Conservation (phyloP, 768 basidiomycete species). For the Auriscalpium microsporum region DNA sequence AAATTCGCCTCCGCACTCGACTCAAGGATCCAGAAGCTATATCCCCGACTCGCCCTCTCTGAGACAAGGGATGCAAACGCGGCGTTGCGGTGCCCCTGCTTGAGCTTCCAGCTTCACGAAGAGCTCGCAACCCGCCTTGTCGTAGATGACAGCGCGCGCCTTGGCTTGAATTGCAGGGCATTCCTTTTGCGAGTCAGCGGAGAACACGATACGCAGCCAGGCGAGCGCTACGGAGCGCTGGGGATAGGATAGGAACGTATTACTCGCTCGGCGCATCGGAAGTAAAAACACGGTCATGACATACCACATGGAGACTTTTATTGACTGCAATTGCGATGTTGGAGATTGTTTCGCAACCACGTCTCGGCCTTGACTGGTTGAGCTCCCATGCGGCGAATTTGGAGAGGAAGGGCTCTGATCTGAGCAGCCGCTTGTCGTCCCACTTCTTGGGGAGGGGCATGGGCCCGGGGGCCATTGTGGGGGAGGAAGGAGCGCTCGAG, state of each 20-base stretch:
- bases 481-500: no score
- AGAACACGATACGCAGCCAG: slow-evolving; percentile 5
- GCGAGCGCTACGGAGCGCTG: background rate
- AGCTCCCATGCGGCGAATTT: slow-evolving; percentile 6
- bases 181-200: background rate
- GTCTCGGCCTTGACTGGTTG: background rate
- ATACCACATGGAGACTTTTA: background rate
- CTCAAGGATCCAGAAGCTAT: background rate
- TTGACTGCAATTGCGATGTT: background rate
- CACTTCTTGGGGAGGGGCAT: background rate
- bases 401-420: slow-evolving; percentile 18
- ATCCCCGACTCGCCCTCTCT: background rate
- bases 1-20: no score
- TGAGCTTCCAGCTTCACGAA: slow-evolving; percentile 15
- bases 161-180: background rate
- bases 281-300: background rate
- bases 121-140: slow-evolving; percentile 1
- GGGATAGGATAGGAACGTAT: no score
- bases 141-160: background rate
- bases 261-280: background rate
- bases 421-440: slow-evolving; percentile 14
- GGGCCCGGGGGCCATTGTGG: no score
- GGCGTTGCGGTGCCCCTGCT: background rate
- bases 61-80: background rate
- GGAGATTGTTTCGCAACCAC: background rate